Conservation (phyloP, 331 rosid genomes). For the Malus hybrid region DNA sequence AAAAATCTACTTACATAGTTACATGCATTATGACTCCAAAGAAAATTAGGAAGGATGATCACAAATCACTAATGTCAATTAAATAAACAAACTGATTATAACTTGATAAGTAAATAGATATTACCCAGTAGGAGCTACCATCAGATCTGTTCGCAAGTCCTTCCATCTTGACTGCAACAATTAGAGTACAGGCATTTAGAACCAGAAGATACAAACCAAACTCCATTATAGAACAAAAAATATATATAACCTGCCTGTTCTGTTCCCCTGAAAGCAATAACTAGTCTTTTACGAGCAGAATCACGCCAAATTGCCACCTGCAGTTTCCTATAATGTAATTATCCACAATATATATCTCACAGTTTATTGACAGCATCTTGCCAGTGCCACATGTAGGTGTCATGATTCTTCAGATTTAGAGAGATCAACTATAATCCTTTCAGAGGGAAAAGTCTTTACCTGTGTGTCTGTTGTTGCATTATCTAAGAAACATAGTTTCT, state of each 20-base stretch:
- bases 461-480: slow-evolving; percentile 82
- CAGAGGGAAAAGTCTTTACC: slow-evolving; percentile 28
- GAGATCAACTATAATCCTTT: not conserved
- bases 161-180: slow-evolving; percentile 78
- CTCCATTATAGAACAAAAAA: slow-evolving; percentile 5
- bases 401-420: not conserved
- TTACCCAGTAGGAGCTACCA: slow-evolving; percentile 90
- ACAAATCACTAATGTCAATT: not conserved
- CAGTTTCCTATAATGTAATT: slow-evolving; percentile 21
- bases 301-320: slow-evolving; percentile 99
- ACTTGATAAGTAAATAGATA: slow-evolving; percentile 14
- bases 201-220: slow-evolving; percentile 1
- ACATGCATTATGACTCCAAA: not conserved
- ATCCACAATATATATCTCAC: slow-evolving; percentile 12
- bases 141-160: slow-evolving; percentile 83
- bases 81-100: not conserved
- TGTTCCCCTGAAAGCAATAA: slow-evolving; percentile 94
- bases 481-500: slow-evolving; percentile 84
- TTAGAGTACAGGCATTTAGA: slow-evolving; percentile 14
- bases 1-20: not conserved
- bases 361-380: slow-evolving; percentile 1
- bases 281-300: slow-evolving; percentile 60
- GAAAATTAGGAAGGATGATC: not conserved
- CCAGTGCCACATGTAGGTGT: slow-evolving; percentile 3
- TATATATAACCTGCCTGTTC: slow-evolving; percentile 60